Evolutionary conservation across 2,329 filamentous ascomycete genomes (phyloP).

Genomic region (Davidsoniella virescens): DNA sequence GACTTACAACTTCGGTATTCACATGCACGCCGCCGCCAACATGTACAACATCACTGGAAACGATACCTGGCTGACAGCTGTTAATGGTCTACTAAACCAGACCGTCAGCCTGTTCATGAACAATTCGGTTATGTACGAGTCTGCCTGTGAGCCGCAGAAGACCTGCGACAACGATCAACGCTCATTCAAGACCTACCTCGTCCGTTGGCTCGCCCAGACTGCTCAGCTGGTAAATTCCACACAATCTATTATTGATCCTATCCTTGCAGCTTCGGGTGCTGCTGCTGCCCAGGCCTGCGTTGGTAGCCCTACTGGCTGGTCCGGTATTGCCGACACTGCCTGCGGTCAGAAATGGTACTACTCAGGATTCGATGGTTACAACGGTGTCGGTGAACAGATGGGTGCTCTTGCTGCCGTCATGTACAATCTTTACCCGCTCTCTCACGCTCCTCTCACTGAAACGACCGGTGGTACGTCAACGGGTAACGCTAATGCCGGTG

Average conservation of each 20-base stretch:
- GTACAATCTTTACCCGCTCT: constrained; percentile 36
- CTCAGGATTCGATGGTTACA: constrained; percentile 37
- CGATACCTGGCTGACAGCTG: constrained; percentile 38
- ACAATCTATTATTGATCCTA: constrained; percentile 30
- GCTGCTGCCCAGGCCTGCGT: constrained; percentile 37
- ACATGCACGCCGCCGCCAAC: constrained; percentile 43
- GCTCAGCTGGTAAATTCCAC: constrained; percentile 38
- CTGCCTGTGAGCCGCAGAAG: constrained; percentile 43
- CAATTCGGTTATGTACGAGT: constrained; percentile 42
- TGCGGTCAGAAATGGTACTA: constrained; percentile 51
- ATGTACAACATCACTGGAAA: constrained; percentile 44
- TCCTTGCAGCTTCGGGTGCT: constrained; percentile 33
- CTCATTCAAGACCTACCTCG: constrained; percentile 60
- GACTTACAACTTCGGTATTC: constrained; percentile 54
- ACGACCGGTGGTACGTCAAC: constrained; percentile 42
- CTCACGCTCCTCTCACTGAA: constrained; percentile 31
- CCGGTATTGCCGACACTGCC: constrained; percentile 38
- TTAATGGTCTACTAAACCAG: constrained; percentile 39
- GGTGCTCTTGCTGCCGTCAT: constrained; percentile 47
- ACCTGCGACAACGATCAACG: constrained; percentile 56
- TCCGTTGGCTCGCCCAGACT: constrained; percentile 46
- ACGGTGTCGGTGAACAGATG: constrained; percentile 55
- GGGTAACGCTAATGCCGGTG: constrained; percentile 28
- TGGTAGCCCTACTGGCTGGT: constrained; percentile 29
- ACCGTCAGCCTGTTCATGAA: constrained; percentile 37